Evolutionary conservation across 805 yeast species (phyloP).

Genomic region (Yamadazyma kitorensis): DNA sequence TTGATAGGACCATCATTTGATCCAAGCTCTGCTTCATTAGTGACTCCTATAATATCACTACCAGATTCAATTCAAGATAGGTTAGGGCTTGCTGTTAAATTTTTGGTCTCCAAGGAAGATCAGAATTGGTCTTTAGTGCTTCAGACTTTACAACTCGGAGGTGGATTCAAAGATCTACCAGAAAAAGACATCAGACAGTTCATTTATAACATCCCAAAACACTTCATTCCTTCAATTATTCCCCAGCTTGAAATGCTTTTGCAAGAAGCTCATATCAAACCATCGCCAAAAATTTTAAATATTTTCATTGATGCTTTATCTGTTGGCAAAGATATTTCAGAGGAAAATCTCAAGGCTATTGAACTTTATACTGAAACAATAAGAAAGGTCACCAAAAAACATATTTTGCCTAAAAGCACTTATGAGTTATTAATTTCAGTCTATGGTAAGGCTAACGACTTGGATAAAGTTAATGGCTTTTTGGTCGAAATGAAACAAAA

Average conservation of each 20-base stretch:
- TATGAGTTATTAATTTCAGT: slow-evolving; percentile 45
- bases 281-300: slow-evolving; percentile 33
- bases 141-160: slow-evolving; percentile 29
- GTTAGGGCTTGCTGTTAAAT: slow-evolving; percentile 39
- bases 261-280: slow-evolving; percentile 26
- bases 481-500: slow-evolving; percentile 35
- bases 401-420: slow-evolving; percentile 34
- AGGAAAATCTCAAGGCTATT: slow-evolving; percentile 22
- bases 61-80: slow-evolving; percentile 36
- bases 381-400: slow-evolving; percentile 15
- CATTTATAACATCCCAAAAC: slow-evolving; percentile 40
- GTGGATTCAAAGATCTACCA: slow-evolving; percentile 34
- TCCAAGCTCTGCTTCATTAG: slow-evolving; percentile 10
- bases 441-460: slow-evolving; percentile 39
- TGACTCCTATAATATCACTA: slow-evolving; percentile 23
- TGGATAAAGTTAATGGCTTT: slow-evolving; percentile 36
- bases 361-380: slow-evolving; percentile 31
- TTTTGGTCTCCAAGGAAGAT: slow-evolving; percentile 33
- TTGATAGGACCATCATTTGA: slow-evolving; percentile 5
- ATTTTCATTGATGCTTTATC: slow-evolving; percentile 36
- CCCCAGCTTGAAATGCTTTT: slow-evolving; percentile 37
- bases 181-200: slow-evolving; percentile 34
- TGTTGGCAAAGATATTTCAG: slow-evolving; percentile 13
- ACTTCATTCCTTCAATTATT: slow-evolving; percentile 30
- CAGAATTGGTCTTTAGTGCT: slow-evolving; percentile 51